These are phyloP conservation scores for Chaetomium sp. DNA, from an alignment of 2,329 filamentous ascomycete genomes.

Conservation along the genomic window DNA sequence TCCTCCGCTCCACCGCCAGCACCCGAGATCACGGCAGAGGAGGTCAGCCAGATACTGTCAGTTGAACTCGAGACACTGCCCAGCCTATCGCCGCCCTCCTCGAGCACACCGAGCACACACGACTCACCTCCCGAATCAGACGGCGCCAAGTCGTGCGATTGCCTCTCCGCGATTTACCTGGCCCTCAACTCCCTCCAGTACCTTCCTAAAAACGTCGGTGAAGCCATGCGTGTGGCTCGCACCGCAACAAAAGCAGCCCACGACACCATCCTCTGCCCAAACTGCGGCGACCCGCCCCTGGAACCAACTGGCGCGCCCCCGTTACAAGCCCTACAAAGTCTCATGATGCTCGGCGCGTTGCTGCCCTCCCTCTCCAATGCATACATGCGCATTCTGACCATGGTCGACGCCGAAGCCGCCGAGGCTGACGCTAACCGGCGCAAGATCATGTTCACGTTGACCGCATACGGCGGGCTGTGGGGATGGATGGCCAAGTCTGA, in stretches of 20 bases:
- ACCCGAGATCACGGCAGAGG: slow-evolving; percentile 28
- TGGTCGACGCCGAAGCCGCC: slow-evolving; percentile 56
- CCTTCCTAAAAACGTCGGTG: slow-evolving; percentile 48
- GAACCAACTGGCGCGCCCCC: slow-evolving; percentile 31
- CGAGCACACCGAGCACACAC: slow-evolving; percentile 21
- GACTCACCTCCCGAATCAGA: slow-evolving; percentile 15
- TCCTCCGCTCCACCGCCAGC: slow-evolving; percentile 7
- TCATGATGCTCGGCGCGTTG: slow-evolving; percentile 61
- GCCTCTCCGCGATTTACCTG: slow-evolving; percentile 53
- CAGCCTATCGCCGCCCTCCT: slow-evolving; percentile 29
- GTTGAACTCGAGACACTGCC: slow-evolving; percentile 26
- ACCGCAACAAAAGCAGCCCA: slow-evolving; percentile 53
- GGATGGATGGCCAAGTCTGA: slow-evolving; percentile 39
- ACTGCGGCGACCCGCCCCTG: slow-evolving; percentile 49
- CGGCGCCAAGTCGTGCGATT: slow-evolving; percentile 45
- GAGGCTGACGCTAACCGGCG: slow-evolving; percentile 47
- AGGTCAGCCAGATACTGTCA: slow-evolving; percentile 26
- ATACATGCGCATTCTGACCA: slow-evolving; percentile 56
- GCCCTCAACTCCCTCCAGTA: slow-evolving; percentile 54
- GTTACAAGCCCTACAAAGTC: slow-evolving; percentile 58
- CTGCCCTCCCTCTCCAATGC: slow-evolving; percentile 60
- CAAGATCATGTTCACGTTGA: slow-evolving; percentile 49
- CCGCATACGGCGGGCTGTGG: slow-evolving; percentile 54
- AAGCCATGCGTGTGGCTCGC: slow-evolving; percentile 53
- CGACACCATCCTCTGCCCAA: slow-evolving; percentile 53